Base-by-base conservation (phyloP, 805 yeast genomes). In the Saccharomyces cerevisiae region DNA sequence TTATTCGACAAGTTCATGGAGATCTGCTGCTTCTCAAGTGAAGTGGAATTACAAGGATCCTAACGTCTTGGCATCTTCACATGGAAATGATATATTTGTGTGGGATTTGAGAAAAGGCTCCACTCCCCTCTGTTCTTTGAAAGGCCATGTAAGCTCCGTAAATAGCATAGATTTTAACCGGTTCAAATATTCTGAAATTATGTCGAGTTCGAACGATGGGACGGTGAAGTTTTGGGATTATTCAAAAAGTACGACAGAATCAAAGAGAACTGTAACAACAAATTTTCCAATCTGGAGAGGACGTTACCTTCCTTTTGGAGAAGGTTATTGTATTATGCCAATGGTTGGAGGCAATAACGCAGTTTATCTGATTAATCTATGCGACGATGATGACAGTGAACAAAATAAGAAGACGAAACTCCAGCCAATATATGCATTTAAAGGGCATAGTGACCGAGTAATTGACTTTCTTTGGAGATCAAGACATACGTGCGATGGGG, bases 51-150 rank as follows among this genome's bases (percentile, higher is more conserved):
- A 82, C 59, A 75, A 77, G 47, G 84, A 91, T 62, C 82, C 89
- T 1, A 78, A 87, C 64, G 78, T 90, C 30, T 64, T 94, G 28
- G 97, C 97, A 0, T 84, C 94, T 1, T 78, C 95, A 6, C 99
- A 94, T 66, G 96, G 89, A 62, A 81, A 85, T 63, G 77, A 83
- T 51, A 79, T 92, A 46, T 82, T 83, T 56, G 73, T 94, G 0
- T 94, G 99, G 99, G 99, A 94, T 69, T 71, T 82, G 6, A 76
- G 99, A 55, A 84, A 83, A 63, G 95, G 95, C 4, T 85, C 92
- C 0, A 68, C 76, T 11, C 97, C 98, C 0, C 64, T 91, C 28
- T 73, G 79, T 49, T 78, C 79, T 53, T 75, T 90, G 1, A 70
- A 72, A 21, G 97, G 96, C 0, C 99, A 94, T 64, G 69, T 70